Percentiles rank a stretch among this genome's conserved stretches.
Conservation (phyloP, 2,329 filamentous ascomycete species). For the Hymenoscyphus fructigenus region DNA sequence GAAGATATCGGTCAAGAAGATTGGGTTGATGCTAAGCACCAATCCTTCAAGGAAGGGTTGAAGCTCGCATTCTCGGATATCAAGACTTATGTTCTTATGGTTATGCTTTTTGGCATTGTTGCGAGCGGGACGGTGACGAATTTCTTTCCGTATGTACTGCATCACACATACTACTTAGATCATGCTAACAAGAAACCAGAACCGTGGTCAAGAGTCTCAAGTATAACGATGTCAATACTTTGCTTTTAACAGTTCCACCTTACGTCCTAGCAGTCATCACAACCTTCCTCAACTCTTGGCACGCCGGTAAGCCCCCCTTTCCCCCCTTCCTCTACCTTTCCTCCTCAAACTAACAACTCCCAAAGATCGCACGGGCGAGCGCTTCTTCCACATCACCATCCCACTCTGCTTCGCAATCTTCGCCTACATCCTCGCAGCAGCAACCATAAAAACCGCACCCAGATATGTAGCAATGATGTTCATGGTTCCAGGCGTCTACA, state of each 20-base stretch:
- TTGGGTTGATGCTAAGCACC: slow-evolving; percentile 55
- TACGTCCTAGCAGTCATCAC: slow-evolving; percentile 63
- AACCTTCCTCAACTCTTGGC: slow-evolving; percentile 64
- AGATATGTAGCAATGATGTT: slow-evolving; percentile 72
- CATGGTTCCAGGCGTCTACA: slow-evolving; percentile 65
- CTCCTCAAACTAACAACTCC: background rate
- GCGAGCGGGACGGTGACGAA: slow-evolving; percentile 61
- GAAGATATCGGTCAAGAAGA: slow-evolving; percentile 66
- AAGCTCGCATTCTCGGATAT: slow-evolving; percentile 53
- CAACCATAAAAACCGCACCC: slow-evolving; percentile 58
- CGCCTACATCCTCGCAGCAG: slow-evolving; percentile 67
- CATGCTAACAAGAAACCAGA: slow-evolving; percentile 36
- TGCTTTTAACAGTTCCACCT: slow-evolving; percentile 64
- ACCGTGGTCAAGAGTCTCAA: slow-evolving; percentile 68
- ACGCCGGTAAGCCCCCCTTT: slow-evolving; percentile 46
- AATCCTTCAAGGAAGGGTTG: slow-evolving; percentile 53
- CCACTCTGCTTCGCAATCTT: slow-evolving; percentile 61
- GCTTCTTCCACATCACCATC: slow-evolving; percentile 65
- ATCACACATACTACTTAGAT: too few relatives aligned
- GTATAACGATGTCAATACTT: slow-evolving; percentile 58
- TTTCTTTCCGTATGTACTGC: slow-evolving; percentile 59
- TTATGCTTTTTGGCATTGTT: slow-evolving; percentile 54
- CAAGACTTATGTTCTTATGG: slow-evolving; percentile 43
- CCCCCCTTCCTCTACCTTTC: background rate
- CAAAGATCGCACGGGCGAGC: slow-evolving; percentile 64